A percentile compares a stretch with the other conserved stretches of the same genome.
These are phyloP conservation scores for Cryptosporidium tyzzeri DNA, from an alignment of 169 alveolate genomes.

Conservation along the genomic window DNA sequence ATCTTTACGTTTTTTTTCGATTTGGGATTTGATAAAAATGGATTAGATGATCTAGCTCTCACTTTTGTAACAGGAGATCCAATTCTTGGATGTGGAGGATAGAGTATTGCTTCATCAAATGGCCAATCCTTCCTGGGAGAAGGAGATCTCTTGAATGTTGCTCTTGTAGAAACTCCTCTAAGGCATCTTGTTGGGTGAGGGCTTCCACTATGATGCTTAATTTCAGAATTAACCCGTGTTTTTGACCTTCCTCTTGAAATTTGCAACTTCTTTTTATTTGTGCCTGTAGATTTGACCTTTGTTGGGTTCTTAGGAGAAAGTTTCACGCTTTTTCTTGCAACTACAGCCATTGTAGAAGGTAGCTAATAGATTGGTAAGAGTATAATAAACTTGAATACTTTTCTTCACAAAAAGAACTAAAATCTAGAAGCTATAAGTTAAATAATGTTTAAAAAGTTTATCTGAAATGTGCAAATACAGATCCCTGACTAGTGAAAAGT, in stretches of 20 bases:
- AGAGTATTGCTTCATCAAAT: slow-evolving; percentile 29
- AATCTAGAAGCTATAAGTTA: background rate
- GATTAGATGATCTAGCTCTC: background rate
- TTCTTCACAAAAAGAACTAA: background rate
- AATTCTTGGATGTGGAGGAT: slow-evolving; percentile 30
- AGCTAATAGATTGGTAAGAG: background rate
- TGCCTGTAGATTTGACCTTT: background rate
- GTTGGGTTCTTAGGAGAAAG: slow-evolving; percentile 17
- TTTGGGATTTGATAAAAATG: background rate
- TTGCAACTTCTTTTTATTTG: background rate
- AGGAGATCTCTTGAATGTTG: slow-evolving; percentile 43
- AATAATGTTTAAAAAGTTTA: background rate
- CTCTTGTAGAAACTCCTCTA: slow-evolving; percentile 45
- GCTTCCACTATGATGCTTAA: background rate
- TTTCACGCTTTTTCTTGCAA: background rate
- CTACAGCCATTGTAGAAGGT: slow-evolving; percentile 1
- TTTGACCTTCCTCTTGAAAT: slow-evolving; percentile 6
- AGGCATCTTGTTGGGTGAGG: slow-evolving; percentile 54
- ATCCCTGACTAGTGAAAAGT: background rate
- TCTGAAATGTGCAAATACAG: background rate
- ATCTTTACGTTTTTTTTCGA: background rate
- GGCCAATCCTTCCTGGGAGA: slow-evolving; percentile 44
- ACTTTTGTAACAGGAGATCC: slow-evolving; percentile 1
- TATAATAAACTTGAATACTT: background rate
- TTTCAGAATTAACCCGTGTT: background rate